Percentiles rank a stretch among this genome's conserved stretches.
phyloP scores from a whole-genome alignment of 2,329 filamentous ascomycete genomes.

The Ophiostoma himal-ulmi region DNA sequence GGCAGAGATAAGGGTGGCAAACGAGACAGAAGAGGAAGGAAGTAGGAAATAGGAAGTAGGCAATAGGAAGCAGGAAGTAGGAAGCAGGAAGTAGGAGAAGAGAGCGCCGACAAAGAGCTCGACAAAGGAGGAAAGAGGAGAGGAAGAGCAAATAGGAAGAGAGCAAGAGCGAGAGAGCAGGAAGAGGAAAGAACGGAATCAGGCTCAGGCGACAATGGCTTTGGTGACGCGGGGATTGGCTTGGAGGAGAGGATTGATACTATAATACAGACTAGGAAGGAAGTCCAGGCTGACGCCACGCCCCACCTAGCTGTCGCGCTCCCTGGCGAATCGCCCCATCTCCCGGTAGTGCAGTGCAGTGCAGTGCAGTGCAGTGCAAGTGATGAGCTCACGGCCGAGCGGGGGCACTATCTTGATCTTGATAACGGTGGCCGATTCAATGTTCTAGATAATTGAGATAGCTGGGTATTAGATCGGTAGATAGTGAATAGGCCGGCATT shows the following conservation, averaged over 20 bases:
- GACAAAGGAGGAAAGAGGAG: neutral
- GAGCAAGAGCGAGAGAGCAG: neutral
- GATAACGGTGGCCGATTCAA: neutral
- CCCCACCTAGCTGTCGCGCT: conserved; percentile 4
- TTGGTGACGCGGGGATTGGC: conserved; percentile 10
- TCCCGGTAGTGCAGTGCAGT: neutral
- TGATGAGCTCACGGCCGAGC: neutral
- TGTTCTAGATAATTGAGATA: neutral
- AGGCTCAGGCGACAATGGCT: conserved; percentile 10
- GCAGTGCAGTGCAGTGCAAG: neutral
- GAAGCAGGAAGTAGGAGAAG: neutral
- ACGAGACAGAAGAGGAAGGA: neutral
- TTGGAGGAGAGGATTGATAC: neutral
- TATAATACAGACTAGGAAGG: neutral
- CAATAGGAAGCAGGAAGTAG: neutral
- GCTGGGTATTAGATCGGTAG: neutral
- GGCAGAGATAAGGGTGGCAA: neutral
- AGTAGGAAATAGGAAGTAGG: neutral
- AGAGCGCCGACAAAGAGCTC: neutral
- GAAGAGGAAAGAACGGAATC: neutral
- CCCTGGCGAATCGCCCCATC: neutral
- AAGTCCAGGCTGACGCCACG: conserved; percentile 11
- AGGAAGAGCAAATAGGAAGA: neutral
- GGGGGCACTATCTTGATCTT: neutral
- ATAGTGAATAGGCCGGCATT: neutral